Base-by-base conservation (phyloP, 495 filamentous ascomycete species). In the Neurospora sp. region DNA sequence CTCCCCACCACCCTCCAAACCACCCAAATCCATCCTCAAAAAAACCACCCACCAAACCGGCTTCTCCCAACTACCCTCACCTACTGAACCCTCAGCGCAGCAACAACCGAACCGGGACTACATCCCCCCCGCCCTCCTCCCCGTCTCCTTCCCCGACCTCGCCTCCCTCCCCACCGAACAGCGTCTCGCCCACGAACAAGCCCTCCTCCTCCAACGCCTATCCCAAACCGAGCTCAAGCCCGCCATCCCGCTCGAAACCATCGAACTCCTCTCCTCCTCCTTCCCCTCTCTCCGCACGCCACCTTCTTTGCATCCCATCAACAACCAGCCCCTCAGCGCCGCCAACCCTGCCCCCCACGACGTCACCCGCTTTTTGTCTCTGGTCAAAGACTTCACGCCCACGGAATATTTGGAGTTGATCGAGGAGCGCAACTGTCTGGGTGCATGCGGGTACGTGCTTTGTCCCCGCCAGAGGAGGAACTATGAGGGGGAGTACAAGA, bases 391-490 rank as follows among this genome's bases (percentile, higher is more conserved):
- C n/a, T 98, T 98, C 82, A 90, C 92, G 73, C 93, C 94, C 2
- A 80, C 85, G 20, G 95, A 99, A 81, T 97, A 94, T 83, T 92
- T 97, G 75, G 90, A 90, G 73, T 80, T 98, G 18, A 89, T 97
- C 74, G 87, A 90, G 70, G 96, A 99, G 81, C 90, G 96, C 73
- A 95, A 95, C 76, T 90, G 91, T 75, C 87, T 91, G 65, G 85
- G 86, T 14, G 83, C 86, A 3, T 99, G 96, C 82, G 95, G 94
- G 0, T 98, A 97, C 80, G 81, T 87, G 0, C 85, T 98, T 12
- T 98, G 96, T n/a, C n/a, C n/a, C n/a, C n/a, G n/a, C n/a, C n/a
- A 74, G 59, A 70, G 71, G 3, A 75, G 78, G 22, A n/a, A 71
- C 2, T 73, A 70, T 27, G 37, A 12, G 9, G 77, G 75, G 2